Base-by-base conservation (phyloP, 2,329 filamentous ascomycete species). In the Aureobasidium sp. region DNA sequence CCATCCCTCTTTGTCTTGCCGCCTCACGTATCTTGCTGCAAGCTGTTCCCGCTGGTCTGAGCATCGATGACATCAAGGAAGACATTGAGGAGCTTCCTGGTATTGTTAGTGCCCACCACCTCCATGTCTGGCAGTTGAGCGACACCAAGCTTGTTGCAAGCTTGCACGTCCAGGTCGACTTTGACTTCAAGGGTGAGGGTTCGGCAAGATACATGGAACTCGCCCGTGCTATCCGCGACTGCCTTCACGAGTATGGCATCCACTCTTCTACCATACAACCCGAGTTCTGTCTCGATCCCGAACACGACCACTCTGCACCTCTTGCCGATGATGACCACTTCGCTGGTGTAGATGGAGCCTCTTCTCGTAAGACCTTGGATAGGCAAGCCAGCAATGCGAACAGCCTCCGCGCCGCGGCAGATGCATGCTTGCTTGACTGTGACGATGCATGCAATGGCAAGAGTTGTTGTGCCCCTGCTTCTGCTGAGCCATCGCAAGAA, bases 191-290 rank as follows among this genome's bases (percentile, higher is more conserved):
- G 71, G 89, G 89, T 53, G 85, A 91, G 68, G 88, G 88, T 45
- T 84, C 82, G 0, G 82, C 83, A 61, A 86, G 87, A 70, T 99
- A 97, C 77, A 99, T 99, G 93, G 83, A 87, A 66, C 83, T 99
- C 42, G 91, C 93, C 22, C 86, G 85, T 63, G 86, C 88, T 62
- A 89, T 95, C 20, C 84, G 92, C 52, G 87, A 87, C 70, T 99
- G 94, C 70, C 85, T 99, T 3, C 94, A 99, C 74, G 92, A 86
- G 39, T 97, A 96, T 69, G 93, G 94, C 62, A 97, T 99, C 67
- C 94, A 99, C 78, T 95, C 90, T 41, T 93, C 91, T 39, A 99
- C 94, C 14, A 97, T 99, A 68, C 94, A 99, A 75, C 94, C 94
- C 6, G 94, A 99, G 74, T 99, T 79, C 70, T 77, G 77, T 67